Evolutionary conservation across 2,329 filamentous ascomycete genomes (phyloP).

Genomic region (Cladobotryum protrusum): DNA sequence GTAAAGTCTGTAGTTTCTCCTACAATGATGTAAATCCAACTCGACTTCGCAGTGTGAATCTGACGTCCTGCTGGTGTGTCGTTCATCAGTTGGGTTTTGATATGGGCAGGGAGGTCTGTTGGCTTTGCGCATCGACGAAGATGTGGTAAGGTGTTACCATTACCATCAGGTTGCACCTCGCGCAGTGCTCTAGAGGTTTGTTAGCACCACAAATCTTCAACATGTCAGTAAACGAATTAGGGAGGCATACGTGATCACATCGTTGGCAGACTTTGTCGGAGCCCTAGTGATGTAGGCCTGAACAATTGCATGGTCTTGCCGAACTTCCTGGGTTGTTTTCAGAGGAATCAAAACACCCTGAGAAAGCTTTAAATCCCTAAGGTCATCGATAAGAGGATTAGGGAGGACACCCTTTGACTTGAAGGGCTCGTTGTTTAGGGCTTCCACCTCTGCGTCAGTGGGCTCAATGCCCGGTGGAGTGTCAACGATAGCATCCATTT

Average conservation of each 20-base stretch:
- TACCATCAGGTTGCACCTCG: conserved; percentile 51
- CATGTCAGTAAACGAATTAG: too few species aligned
- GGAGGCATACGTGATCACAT: conserved; percentile 52
- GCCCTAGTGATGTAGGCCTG: conserved; percentile 66
- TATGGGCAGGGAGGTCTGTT: conserved; percentile 58
- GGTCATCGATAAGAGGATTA: conserved; percentile 33
- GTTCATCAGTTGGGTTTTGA: conserved; percentile 57
- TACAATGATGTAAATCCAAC: conserved; percentile 53
- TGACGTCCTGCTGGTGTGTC: conserved; percentile 47
- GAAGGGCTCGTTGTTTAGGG: conserved; percentile 4
- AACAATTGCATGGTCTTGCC: conserved; percentile 52
- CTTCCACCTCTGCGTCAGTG: conserved; percentile 2
- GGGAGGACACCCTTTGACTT: conserved; percentile 18
- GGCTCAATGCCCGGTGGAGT: neutral
- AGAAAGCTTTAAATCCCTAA: conserved; percentile 30
- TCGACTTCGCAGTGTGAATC: conserved; percentile 54
- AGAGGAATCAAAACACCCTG: conserved; percentile 53
- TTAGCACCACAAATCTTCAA: conserved; percentile 12
- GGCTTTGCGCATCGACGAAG: conserved; percentile 71
- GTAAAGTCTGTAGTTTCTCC: conserved; percentile 47
- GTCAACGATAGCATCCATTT: conserved; percentile 1
- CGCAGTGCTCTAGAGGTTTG: conserved; percentile 43
- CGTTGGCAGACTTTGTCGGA: conserved; percentile 65
- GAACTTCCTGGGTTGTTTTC: conserved; percentile 58
- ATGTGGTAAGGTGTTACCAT: conserved; percentile 61